A percentile compares a stretch with the other conserved stretches of the same genome.
phyloP scores from a whole-genome alignment of 2,329 filamentous ascomycete species.

The Helotiales sp. region DNA sequence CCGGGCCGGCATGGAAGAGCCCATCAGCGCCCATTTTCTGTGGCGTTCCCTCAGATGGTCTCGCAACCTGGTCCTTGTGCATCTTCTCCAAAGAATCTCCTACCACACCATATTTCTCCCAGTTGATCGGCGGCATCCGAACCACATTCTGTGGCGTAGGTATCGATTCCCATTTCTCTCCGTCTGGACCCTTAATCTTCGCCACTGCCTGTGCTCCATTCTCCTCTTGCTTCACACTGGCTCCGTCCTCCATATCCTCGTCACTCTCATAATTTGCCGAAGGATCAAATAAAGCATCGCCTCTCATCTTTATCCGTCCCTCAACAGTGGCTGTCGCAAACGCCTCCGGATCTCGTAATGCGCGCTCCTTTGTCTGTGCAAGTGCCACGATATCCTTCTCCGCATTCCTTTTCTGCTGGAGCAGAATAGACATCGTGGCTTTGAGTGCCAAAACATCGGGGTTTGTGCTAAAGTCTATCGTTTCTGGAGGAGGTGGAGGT shows the following conservation, averaged over 20 bases:
- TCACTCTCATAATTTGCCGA: conserved; percentile 32
- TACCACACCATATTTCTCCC: conserved; percentile 90
- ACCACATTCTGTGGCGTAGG: conserved; percentile 81
- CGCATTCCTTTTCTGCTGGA: conserved; percentile 80
- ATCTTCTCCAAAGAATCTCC: conserved; percentile 81
- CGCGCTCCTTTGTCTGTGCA: conserved; percentile 67
- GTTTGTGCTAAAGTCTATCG: conserved; percentile 64
- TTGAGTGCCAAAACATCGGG: conserved; percentile 85
- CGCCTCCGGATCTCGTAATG: conserved; percentile 66
- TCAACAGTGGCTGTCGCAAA: conserved; percentile 69
- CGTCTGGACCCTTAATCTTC: conserved; percentile 2
- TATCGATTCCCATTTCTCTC: conserved; percentile 58
- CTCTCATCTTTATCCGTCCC: conserved; percentile 52
- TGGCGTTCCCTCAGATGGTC: conserved; percentile 59
- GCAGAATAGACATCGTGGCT: conserved; percentile 81
- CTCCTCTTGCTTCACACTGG: conserved; percentile 18
- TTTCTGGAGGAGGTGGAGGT: conserved; percentile 42
- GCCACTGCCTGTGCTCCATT: conserved; percentile 1
- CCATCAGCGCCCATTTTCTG: conserved; percentile 44
- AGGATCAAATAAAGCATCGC: conserved; percentile 24
- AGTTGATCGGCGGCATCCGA: conserved; percentile 87
- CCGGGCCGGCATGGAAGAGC: conserved; percentile 46
- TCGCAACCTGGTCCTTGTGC: conserved; percentile 73
- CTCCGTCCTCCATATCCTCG: conserved; percentile 32
- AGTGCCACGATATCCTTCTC: conserved; percentile 72